These are phyloP conservation scores for Picea glauca DNA, from an alignment of 75 land plant species.

Conservation along the genomic window DNA sequence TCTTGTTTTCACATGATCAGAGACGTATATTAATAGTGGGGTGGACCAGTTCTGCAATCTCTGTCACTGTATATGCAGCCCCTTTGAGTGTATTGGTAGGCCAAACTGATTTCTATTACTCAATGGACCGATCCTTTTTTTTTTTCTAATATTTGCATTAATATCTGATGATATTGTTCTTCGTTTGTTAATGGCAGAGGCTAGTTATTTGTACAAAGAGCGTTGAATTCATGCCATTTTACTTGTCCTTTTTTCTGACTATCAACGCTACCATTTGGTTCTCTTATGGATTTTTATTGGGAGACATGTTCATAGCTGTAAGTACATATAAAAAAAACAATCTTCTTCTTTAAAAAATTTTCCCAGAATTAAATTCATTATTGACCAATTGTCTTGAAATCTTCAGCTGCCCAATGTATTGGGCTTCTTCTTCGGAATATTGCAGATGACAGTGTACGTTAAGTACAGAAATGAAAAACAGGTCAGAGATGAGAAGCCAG, in stretches of 20 bases:
- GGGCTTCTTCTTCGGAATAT: constrained; percentile 47
- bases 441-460: constrained; percentile 50
- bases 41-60: constrained; percentile 50
- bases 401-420: constrained; percentile 50
- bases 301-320: constrained; percentile 69
- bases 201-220: constrained; percentile 86
- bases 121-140: neutral
- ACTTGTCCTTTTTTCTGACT: constrained; percentile 64
- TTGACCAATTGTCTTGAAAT: neutral
- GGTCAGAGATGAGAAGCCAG: constrained; percentile 7
- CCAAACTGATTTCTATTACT: neutral
- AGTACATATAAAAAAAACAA: neutral
- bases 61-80: constrained; percentile 55
- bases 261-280: constrained; percentile 70
- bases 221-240: constrained; percentile 89
- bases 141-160: too few relatives aligned
- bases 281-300: constrained; percentile 51
- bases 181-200: constrained; percentile 33
- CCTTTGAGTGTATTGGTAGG: constrained; percentile 61
- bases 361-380: neutral
- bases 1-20: constrained; percentile 17
- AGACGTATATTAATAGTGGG: constrained; percentile 39
- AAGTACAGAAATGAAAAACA: constrained; percentile 26
- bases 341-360: neutral
- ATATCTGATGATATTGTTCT: neutral